Evolutionary conservation across 495 filamentous ascomycete species (phyloP), one percentile per base, ranked within the genome.

Genomic region (Lasiosphaeris hirsuta): DNA sequence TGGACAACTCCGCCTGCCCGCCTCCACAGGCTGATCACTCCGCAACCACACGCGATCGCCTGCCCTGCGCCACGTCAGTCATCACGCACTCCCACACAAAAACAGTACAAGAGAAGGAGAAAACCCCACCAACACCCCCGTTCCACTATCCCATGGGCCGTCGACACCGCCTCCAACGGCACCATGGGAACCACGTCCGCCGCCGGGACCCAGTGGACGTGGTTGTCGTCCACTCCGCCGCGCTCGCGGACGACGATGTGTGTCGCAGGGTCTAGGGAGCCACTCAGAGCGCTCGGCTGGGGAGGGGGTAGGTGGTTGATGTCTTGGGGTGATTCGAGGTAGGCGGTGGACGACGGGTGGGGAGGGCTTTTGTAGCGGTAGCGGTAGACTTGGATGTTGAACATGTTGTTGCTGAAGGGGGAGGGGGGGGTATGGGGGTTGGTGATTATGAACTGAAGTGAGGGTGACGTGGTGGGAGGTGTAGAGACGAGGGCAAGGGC

Each of bases 171-270:
- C n/a, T 33, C 19, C 19, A 47, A 63, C 7, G 36, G 39, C 9
- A 18, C 18, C 39, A 51, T 15, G 18, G 43, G 43, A 1, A 35
- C 68, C 36, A 69, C 53, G 19, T 67, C 62, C 4, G 50, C 10
- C n/a, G 42, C 58, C 10, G 47, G 35, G 18, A 66, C 42, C 47
- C 54, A 71, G 17, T 58, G 57, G 17, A 72, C 66, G 17, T 63
- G 54, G 47, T 74, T 71, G 10, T 69, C 55, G 3, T 50, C 50
- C 8, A 51, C 15, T 2, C 68, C 66, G 14, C 63, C 58, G 6
- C 41, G 48, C 7, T 62, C 64, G 1, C 67, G 68, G 39, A 57
- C 61, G 13, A 69, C 52, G 43, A 74, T 65, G 5, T 51, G 44
- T 0, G 35, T 10, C 1, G 23, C 23, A 30, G 23, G 23, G 23